Conservation (phyloP, 2,329 filamentous ascomycete species). For the Cladosporium oxysporum region DNA sequence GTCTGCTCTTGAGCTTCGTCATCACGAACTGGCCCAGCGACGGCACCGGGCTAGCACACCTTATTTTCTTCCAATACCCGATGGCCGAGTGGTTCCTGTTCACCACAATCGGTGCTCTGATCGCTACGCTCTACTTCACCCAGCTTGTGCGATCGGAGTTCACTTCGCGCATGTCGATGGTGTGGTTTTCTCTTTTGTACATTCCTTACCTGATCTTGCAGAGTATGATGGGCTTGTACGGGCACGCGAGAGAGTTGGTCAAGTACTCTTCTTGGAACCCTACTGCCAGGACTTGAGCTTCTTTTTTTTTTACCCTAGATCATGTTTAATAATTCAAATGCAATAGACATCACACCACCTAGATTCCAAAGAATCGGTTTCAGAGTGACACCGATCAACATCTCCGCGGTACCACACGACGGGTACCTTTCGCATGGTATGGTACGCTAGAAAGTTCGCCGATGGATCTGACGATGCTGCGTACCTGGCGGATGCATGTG, state of each 20-base stretch:
- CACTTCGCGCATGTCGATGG: slow-evolving; percentile 43
- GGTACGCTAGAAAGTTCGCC: no score
- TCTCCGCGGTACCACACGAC: no score
- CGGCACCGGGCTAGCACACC: slow-evolving; percentile 39
- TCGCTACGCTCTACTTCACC: slow-evolving; percentile 51
- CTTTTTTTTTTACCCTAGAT: no score
- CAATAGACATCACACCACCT: no score
- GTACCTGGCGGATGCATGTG: not conserved
- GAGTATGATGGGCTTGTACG: slow-evolving; percentile 50
- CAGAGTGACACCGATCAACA: no score
- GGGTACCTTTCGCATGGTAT: no score
- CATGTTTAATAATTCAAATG: no score
- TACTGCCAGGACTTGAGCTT: slow-evolving; percentile 41
- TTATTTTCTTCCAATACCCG: slow-evolving; percentile 53
- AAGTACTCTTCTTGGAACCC: slow-evolving; percentile 52
- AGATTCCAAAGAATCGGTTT: no score
- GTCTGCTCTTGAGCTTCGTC: slow-evolving; percentile 48
- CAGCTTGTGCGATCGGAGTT: slow-evolving; percentile 50
- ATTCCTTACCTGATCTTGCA: slow-evolving; percentile 48
- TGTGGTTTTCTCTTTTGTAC: slow-evolving; percentile 47
- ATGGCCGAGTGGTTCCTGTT: slow-evolving; percentile 49
- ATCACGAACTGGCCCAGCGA: slow-evolving; percentile 48
- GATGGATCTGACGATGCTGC: not conserved
- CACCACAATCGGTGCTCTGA: slow-evolving; percentile 43
- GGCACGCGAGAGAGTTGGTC: slow-evolving; percentile 49